phyloP scores from a whole-genome alignment of 371 early-diverging fungal species.

The Lichtheimia hyalospora region DNA sequence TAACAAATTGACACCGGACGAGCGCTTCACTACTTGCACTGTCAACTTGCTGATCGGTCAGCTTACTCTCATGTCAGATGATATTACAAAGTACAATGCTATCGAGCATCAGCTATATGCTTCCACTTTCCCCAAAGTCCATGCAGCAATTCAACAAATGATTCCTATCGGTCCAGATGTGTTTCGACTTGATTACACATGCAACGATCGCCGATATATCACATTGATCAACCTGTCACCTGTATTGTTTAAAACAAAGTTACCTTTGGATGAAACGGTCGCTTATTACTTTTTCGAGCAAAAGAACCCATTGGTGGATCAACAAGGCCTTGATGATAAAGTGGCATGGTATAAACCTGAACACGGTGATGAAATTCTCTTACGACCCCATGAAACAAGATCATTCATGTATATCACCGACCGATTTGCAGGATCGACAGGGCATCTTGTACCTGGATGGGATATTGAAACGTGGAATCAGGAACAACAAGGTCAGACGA shows the following conservation, averaged over 20 bases:
- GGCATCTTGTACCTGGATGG: conserved; percentile 31
- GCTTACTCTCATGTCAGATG: conserved; percentile 47
- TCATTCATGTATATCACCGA: conserved; percentile 19
- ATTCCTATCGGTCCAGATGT: conserved; percentile 13
- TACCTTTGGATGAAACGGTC: conserved; percentile 8
- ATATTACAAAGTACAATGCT: conserved; percentile 21
- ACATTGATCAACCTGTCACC: conserved; percentile 39
- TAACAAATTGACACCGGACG: conserved; percentile 36
- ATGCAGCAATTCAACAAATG: conserved; percentile 9
- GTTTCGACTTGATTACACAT: conserved; percentile 17
- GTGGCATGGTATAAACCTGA: conserved; percentile 19
- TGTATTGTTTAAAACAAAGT: conserved; percentile 16
- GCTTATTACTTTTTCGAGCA: conserved; percentile 18
- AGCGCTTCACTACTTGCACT: conserved; percentile 35
- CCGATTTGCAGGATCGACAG: conserved; percentile 30
- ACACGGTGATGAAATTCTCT: background rate
- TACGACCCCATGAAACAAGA: conserved; percentile 27
- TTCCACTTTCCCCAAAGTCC: conserved; percentile 27
- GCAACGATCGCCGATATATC: conserved; percentile 19
- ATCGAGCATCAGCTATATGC: conserved; percentile 27
- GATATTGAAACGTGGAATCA: conserved; percentile 20
- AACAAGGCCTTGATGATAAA: too few species aligned
- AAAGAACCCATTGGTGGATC: conserved; percentile 9
- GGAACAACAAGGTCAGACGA: conserved; percentile 4
- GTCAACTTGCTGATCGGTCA: conserved; percentile 45